Conservation (phyloP, 1,284 basidiomycete species). For the Wallemia ichthyophaga region DNA sequence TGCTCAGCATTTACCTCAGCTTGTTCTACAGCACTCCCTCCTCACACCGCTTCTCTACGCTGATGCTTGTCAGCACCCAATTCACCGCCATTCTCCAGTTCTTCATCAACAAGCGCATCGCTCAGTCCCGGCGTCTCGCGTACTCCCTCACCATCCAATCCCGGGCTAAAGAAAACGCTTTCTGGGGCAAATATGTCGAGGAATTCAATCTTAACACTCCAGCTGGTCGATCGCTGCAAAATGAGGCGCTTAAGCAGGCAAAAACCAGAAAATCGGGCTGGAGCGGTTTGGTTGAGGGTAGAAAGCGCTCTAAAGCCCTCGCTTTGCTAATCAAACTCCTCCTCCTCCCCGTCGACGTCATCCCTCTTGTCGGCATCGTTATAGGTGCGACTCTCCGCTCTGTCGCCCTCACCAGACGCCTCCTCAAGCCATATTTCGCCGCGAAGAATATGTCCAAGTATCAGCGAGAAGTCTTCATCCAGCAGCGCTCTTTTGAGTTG, state of each 20-base stretch:
- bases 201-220: constrained; percentile 1
- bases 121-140: constrained; percentile 40
- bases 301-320: neutral
- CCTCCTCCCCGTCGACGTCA: neutral
- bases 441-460: constrained; percentile 42
- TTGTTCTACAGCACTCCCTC: too few relatives aligned
- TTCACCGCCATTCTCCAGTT: constrained; percentile 38
- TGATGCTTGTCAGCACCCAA: constrained; percentile 39
- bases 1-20: neutral
- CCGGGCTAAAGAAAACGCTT: constrained; percentile 43
- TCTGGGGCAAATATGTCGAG: constrained; percentile 61
- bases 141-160: constrained; percentile 41
- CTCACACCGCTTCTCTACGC: too few relatives aligned
- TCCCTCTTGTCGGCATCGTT: constrained; percentile 9
- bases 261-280: neutral
- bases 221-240: neutral
- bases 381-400: constrained; percentile 35
- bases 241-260: neutral
- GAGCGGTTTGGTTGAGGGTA: neutral
- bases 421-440: constrained; percentile 46
- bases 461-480: constrained; percentile 40
- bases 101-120: constrained; percentile 47
- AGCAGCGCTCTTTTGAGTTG: constrained; percentile 65
- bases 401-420: constrained; percentile 31
- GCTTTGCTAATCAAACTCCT: neutral